Evolutionary conservation across 2,329 filamentous ascomycete species (phyloP), one percentile per base, ranked within the genome.

Genomic region (Alternaria sp.): DNA sequence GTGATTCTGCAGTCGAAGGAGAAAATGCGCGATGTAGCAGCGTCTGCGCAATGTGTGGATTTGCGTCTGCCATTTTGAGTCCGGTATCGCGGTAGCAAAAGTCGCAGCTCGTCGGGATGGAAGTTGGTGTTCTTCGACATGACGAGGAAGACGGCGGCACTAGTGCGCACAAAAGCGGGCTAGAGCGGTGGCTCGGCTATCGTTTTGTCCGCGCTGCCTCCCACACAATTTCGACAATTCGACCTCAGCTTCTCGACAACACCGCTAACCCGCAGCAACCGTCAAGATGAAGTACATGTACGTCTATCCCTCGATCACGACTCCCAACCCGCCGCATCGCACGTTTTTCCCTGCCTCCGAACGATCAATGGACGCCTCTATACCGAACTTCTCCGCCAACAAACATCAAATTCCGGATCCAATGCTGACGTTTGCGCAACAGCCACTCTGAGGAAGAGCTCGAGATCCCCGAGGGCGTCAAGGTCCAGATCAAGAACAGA

Each of bases 231-330:
- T 53, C 55, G 47, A 55, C 43, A 65, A 62, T 59, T 65, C 56
- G 55, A 65, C 53, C 52, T 59, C 59, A 65, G 55, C 61, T 63
- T 47, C 61, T 74, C 74, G 75, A 71, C 61, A 72, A 74, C 74
- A 74, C 67, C 73, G 67, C 71, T 73, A 76, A 77, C 67, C 71
- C 70, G 70, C 76, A 70, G 73, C 76, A 74, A 76, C 73, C 73
- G 72, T 73, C 91, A 97, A 92, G 87, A 98, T 98, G 96, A 96
- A 92, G 89, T 98, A 97, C 93, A 97, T 99, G 76, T 79, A 79
- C 74, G 77, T 74, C 57, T 69, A 57, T 58, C 67, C 57, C 46
- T 53, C 63, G 61, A 53, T 46, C 51, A 32, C 52, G 49, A 57
- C 59, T 26, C 40, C 50, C 62, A 60, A 65, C 54, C 62, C 63